Evolutionary conservation across 768 basidiomycete genomes (phyloP).

Genomic region (Kondoa malvinella): DNA sequence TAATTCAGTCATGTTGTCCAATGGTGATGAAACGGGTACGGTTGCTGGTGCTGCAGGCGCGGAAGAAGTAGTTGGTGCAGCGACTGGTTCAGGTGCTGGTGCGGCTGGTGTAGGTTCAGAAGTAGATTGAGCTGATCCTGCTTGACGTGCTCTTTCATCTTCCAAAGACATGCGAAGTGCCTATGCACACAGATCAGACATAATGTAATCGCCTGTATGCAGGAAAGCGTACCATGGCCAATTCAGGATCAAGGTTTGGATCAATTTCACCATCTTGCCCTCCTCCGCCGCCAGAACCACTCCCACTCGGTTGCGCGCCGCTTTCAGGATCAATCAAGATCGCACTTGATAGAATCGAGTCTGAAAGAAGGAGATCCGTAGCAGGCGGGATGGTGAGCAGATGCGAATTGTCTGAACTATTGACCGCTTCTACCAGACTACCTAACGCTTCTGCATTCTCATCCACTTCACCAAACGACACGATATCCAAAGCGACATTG

Average conservation of each 20-base stretch:
- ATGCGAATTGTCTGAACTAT: slow-evolving; percentile 76
- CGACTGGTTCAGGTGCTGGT: slow-evolving; percentile 31
- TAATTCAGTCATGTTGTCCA: slow-evolving; percentile 28
- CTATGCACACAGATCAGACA: slow-evolving; percentile 35
- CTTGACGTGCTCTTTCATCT: slow-evolving; percentile 62
- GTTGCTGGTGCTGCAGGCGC: slow-evolving; percentile 31
- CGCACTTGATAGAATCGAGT: slow-evolving; percentile 59
- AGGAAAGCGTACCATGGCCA: slow-evolving; percentile 61
- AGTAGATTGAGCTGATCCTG: background rate
- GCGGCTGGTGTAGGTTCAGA: background rate
- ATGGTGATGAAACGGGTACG: slow-evolving; percentile 32
- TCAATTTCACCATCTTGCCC: slow-evolving; percentile 81
- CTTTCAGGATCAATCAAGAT: slow-evolving; percentile 64
- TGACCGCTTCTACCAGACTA: slow-evolving; percentile 66
- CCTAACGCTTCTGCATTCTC: slow-evolving; percentile 54
- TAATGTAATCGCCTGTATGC: slow-evolving; percentile 2
- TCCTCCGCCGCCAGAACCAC: slow-evolving; percentile 37
- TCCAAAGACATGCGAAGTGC: slow-evolving; percentile 95
- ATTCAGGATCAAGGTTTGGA: slow-evolving; percentile 84
- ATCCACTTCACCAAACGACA: slow-evolving; percentile 69
- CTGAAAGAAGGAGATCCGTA: slow-evolving; percentile 55
- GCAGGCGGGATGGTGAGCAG: slow-evolving; percentile 62
- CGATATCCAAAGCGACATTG: slow-evolving; percentile 84
- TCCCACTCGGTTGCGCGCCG: slow-evolving; percentile 32
- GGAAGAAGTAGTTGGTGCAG: slow-evolving; percentile 32